A percentile compares a stretch with the other conserved stretches of the same genome.
Conservation (phyloP, 768 basidiomycete genomes). For the Mycena albidolilacea region DNA sequence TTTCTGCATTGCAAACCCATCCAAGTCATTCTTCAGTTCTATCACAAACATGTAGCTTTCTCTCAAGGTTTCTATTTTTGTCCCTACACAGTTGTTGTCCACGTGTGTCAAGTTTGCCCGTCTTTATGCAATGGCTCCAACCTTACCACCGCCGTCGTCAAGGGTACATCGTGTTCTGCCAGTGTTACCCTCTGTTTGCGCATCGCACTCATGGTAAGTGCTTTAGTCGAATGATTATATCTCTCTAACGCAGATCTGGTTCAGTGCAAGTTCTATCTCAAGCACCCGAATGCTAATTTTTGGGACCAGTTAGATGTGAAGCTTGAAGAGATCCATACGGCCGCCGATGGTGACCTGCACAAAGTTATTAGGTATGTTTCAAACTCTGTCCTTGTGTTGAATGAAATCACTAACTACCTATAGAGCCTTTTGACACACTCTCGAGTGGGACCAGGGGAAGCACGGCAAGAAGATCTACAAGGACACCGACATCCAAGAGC, state of each 20-base stretch:
- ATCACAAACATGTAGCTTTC: no score
- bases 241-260: not conserved
- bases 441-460: not conserved
- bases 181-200: not conserved
- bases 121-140: no score
- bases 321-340: not conserved
- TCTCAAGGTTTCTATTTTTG: no score
- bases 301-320: slow-evolving; percentile 1
- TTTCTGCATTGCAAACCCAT: no score
- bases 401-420: not conserved
- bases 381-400: not conserved
- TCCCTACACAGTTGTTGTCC: no score
- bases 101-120: no score
- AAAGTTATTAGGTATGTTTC: not conserved
- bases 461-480: no score
- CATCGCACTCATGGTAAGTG: not conserved
- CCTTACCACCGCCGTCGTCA: no score
- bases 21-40: no score
- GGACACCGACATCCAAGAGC: no score
- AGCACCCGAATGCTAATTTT: not conserved
- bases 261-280: slow-evolving; percentile 1
- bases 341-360: not conserved
- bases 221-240: not conserved
- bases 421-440: slow-evolving; percentile 10
- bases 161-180: not conserved